Percentiles rank a stretch among this genome's conserved stretches.
Evolutionary conservation across 495 filamentous ascomycete species (phyloP).

Genomic region (Xylona heveae): DNA sequence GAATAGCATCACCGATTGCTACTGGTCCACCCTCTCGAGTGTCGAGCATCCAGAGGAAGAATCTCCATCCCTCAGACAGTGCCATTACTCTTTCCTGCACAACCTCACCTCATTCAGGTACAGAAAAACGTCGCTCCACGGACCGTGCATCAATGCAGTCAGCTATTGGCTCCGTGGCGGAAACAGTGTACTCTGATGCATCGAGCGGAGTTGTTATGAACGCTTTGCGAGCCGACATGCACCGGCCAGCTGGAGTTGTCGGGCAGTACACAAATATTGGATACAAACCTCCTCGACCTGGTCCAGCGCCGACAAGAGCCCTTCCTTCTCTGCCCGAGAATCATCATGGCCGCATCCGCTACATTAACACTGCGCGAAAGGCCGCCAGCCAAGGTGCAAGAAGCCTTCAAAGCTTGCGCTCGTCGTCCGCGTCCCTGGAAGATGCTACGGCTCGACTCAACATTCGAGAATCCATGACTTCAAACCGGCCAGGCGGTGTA

Average conservation of each 20-base stretch:
- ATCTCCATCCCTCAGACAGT: no score
- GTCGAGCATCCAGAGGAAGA: no score
- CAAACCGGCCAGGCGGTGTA: no score
- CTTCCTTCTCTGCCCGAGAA: conserved; percentile 19
- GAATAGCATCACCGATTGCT: no score
- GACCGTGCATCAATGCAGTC: not conserved
- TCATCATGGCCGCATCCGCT: conserved; percentile 5
- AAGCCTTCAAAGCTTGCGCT: conserved; percentile 5
- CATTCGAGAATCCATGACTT: no score
- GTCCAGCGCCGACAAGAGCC: conserved; percentile 17
- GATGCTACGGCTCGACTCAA: no score
- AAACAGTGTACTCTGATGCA: not conserved
- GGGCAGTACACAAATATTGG: not conserved
- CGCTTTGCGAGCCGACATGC: not conserved
- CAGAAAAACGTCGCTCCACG: no score
- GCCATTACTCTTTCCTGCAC: no score
- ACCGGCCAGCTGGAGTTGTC: not conserved
- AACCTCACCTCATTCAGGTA: no score
- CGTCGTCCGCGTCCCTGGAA: no score
- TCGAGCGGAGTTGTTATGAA: not conserved
- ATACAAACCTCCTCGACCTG: conserved; percentile 12
- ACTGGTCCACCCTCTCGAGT: no score
- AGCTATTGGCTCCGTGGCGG: not conserved
- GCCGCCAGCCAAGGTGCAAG: not conserved
- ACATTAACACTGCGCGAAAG: conserved; percentile 2